Evolutionary conservation across 2,329 filamentous ascomycete genomes (phyloP).

Genomic region (Calonectria multiphialidica): DNA sequence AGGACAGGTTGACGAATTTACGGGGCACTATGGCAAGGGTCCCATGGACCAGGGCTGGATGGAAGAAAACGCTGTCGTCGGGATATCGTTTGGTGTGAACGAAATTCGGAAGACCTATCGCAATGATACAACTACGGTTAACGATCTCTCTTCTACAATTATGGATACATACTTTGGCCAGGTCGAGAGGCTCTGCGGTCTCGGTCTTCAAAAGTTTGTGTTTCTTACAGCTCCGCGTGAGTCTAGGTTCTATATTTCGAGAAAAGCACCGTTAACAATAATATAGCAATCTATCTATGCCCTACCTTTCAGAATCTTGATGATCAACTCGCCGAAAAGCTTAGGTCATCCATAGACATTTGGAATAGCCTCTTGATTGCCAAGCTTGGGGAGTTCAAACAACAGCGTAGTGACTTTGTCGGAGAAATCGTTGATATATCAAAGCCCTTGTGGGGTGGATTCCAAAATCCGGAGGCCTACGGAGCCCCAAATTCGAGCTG

Average conservation of each 20-base stretch:
- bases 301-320: not conserved
- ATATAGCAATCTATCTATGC: not conserved
- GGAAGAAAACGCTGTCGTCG: constrained; percentile 55
- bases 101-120: constrained; percentile 64
- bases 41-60: constrained; percentile 56
- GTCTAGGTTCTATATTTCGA: not conserved
- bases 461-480: constrained; percentile 55
- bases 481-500: constrained; percentile 57
- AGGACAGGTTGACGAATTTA: constrained; percentile 45
- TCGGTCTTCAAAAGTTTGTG: constrained; percentile 69
- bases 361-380: constrained; percentile 52
- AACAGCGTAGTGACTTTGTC: constrained; percentile 21
- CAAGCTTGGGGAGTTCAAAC: constrained; percentile 46
- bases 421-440: constrained; percentile 54
- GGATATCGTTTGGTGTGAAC: constrained; percentile 67
- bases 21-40: constrained; percentile 43
- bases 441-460: constrained; percentile 54
- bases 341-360: constrained; percentile 49
- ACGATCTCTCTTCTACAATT: constrained; percentile 51
- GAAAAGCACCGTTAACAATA: not conserved
- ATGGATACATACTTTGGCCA: constrained; percentile 57
- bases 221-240: constrained; percentile 68
- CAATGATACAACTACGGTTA: constrained; percentile 43
- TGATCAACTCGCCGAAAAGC: constrained; percentile 13
- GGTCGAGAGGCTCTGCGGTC: constrained; percentile 59